Evolutionary conservation across 176 grass and related monocot genomes (phyloP).

Genomic region (Eragrostis curvula): DNA sequence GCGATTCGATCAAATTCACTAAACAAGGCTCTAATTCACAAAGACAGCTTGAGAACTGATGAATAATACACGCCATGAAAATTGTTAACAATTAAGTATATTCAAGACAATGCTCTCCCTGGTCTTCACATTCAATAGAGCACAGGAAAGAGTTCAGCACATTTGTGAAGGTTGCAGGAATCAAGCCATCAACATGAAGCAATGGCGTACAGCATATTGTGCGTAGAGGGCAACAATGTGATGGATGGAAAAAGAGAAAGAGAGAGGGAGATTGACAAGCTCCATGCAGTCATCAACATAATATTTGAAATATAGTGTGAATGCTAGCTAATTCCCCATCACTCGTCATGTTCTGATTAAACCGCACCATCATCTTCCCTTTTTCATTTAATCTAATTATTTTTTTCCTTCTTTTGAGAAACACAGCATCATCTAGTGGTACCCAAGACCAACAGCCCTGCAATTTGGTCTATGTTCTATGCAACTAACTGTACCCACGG

Average conservation of each 20-base stretch:
- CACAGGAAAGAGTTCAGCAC: not conserved
- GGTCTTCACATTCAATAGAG: constrained; percentile 2
- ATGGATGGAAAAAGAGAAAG: not conserved
- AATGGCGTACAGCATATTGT: not conserved
- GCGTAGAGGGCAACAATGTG: not conserved
- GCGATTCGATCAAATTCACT: not conserved
- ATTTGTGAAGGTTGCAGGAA: constrained; percentile 25
- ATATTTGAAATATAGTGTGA: not conserved
- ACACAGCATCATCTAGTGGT: constrained; percentile 1
- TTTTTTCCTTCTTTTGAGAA: too few species aligned
- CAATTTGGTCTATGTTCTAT: constrained; percentile 1
- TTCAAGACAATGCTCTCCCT: constrained; percentile 7
- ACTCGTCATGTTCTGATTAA: not conserved
- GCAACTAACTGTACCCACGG: constrained; percentile 26
- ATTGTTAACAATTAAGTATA: not conserved
- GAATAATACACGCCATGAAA: constrained; percentile 7
- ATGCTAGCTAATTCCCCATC: not conserved
- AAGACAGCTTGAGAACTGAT: constrained; percentile 7
- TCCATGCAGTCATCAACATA: constrained; percentile 5
- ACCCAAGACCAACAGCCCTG: constrained; percentile 32
- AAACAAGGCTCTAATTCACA: constrained; percentile 13
- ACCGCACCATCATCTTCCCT: not conserved
- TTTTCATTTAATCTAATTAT: too few species aligned
- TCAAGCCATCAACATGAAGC: not conserved
- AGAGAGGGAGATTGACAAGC: not conserved